phyloP scores from a whole-genome alignment of 306 rosid genomes.

The Rosa lucieae region DNA sequence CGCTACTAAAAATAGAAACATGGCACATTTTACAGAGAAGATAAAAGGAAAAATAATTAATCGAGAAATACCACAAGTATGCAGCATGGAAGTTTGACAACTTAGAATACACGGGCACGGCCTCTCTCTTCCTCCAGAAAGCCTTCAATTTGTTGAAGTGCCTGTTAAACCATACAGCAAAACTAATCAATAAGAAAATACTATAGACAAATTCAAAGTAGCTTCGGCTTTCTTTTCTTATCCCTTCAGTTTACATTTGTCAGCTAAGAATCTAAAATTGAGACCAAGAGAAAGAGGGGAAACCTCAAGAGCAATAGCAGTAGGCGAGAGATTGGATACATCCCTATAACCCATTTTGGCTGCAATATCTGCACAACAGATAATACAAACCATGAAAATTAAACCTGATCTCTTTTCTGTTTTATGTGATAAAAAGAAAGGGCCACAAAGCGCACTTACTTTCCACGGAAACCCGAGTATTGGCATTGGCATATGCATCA shows the following conservation, averaged over 20 bases:
- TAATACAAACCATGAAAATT: background rate
- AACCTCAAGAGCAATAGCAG: constrained; percentile 85
- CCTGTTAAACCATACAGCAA: constrained; percentile 46
- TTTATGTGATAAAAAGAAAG: constrained; percentile 4
- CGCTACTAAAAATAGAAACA: constrained; percentile 28
- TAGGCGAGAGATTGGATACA: constrained; percentile 69
- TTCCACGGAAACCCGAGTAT: constrained; percentile 77
- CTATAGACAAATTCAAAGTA: background rate
- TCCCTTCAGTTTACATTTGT: background rate
- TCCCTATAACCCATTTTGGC: constrained; percentile 57
- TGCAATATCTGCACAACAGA: constrained; percentile 62
- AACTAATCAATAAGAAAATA: background rate
- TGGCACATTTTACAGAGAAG: constrained; percentile 29
- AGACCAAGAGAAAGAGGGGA: constrained; percentile 28
- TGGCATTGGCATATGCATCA: constrained; percentile 77
- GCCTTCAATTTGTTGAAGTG: constrained; percentile 64
- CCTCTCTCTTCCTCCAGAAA: constrained; percentile 54
- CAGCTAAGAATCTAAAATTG: constrained; percentile 14
- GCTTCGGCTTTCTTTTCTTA: background rate
- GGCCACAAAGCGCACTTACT: constrained; percentile 44
- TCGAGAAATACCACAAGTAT: background rate
- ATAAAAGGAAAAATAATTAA: background rate
- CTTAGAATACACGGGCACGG: constrained; percentile 34
- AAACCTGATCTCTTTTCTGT: background rate
- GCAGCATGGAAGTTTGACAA: background rate